Evolutionary conservation across 805 yeast species (phyloP), one percentile per base, ranked within the genome.

Genomic region (Yamadazyma nakazawae): DNA sequence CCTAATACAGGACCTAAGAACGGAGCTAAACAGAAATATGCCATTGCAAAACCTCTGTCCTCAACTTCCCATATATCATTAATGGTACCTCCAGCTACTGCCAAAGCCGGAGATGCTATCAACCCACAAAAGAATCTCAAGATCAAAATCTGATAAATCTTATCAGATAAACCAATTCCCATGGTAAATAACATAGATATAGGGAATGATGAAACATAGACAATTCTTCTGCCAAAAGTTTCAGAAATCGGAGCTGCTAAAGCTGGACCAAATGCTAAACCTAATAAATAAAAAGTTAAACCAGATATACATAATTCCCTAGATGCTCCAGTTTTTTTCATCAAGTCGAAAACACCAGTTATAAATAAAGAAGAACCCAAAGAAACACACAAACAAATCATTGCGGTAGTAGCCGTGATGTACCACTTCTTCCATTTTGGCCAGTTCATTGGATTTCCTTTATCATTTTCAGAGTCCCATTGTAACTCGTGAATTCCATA

Each of bases 31-130:
- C 91, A 83, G 67, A 85, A 87, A n/a, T 82, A 64, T 2, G 86
- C 79, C 82, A 86, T 79, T n/a, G 95, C 90, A 3, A 82, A 55
- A 13, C 89, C 85, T 59, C 82, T 66, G 59, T 81, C 80, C 12
- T 61, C 54, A 25, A 50, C 48, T 17, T 73, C 76, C 82, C 91
- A 89, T 40, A 88, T 65, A 66, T 89, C 96, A 45, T 83, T 70
- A 51, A 89, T 80, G 5, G 94, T 82, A 52, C 96, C 97, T 44
- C 91, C 89, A 11, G 89, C 92, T 53, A 87, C 80, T 9, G 96
- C 84, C 67, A 89, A 73, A 1, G 91, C 89, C 2, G 94, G 95
- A 1, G 91, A 82, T 1, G 94, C 88, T 41, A 84, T 75, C 25
- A 84, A 73, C 0, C 96, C 96, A 17, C 85, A 72, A 56, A 89